A percentile compares a stretch with the other conserved stretches of the same genome.
These are phyloP conservation scores for Phalaenopsis equestris DNA, from an alignment of 106 monocot genomes.

Conservation along the genomic window DNA sequence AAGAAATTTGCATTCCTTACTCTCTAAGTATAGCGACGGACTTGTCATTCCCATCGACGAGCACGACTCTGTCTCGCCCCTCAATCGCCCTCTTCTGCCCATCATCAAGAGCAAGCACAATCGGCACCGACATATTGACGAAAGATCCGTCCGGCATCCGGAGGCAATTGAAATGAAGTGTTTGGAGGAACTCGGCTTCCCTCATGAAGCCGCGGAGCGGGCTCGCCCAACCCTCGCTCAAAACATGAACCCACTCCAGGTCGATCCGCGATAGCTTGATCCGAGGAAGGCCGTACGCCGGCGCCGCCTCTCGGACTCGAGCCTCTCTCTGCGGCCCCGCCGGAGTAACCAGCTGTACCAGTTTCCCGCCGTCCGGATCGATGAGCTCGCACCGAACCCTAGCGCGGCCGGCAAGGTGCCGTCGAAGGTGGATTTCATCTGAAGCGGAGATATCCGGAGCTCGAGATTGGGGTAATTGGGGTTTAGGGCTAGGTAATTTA, in stretches of 20 bases:
- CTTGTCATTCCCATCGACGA: constrained; percentile 33
- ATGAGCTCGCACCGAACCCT: constrained; percentile 35
- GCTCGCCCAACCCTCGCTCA: constrained; percentile 94
- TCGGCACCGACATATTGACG: constrained; percentile 88
- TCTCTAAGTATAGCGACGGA: constrained; percentile 59
- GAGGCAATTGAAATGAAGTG: constrained; percentile 91
- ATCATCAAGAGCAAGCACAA: constrained; percentile 78
- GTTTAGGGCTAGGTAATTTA: not conserved
- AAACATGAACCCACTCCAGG: constrained; percentile 78
- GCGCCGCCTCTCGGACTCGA: constrained; percentile 40
- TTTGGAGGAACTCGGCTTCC: constrained; percentile 86
- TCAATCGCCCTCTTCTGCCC: constrained; percentile 60
- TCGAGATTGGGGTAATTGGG: not conserved
- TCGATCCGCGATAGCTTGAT: constrained; percentile 52
- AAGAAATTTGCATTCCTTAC: constrained; percentile 32
- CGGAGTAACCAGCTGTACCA: constrained; percentile 63
- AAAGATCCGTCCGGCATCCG: constrained; percentile 43
- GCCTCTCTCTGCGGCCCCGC: constrained; percentile 33
- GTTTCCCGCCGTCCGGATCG: constrained; percentile 83
- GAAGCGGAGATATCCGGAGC: not conserved
- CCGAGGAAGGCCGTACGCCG: constrained; percentile 22
- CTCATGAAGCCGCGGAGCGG: constrained; percentile 85
- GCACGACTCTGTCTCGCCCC: constrained; percentile 29
- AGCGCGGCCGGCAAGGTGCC: not conserved
- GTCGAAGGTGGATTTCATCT: not conserved